Percentiles rank a stretch among this genome's conserved stretches.
Evolutionary conservation across 805 yeast species (phyloP).

Genomic region (Torulaspora indica): DNA sequence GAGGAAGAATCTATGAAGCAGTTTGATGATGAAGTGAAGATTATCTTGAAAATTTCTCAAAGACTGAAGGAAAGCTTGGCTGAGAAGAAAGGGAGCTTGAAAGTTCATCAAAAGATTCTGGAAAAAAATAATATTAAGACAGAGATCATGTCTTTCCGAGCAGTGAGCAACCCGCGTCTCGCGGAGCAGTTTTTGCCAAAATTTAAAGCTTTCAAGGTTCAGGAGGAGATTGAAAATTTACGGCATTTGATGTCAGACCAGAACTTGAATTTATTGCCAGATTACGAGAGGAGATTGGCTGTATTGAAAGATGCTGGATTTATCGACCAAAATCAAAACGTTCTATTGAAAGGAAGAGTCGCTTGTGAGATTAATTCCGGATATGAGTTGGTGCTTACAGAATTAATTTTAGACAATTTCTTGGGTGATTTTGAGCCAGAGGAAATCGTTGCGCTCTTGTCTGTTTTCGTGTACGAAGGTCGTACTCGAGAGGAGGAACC

Average conservation of each 20-base stretch:
- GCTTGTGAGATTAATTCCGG: conserved; percentile 92
- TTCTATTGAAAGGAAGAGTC: conserved; percentile 77
- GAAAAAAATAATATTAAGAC: conserved; percentile 29
- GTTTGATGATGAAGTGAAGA: conserved; percentile 24
- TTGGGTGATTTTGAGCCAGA: conserved; percentile 90
- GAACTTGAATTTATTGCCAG: conserved; percentile 84
- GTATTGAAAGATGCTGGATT: conserved; percentile 77
- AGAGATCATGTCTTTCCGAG: conserved; percentile 19
- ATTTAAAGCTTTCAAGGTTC: conserved; percentile 43
- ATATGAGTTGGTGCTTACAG: conserved; percentile 86
- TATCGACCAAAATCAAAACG: conserved; percentile 68
- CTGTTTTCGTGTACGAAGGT: conserved; percentile 93
- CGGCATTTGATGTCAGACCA: conserved; percentile 73
- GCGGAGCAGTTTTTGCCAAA: conserved; percentile 42
- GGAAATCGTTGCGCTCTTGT: conserved; percentile 90
- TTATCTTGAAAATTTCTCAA: conserved; percentile 22
- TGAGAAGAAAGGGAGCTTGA: conserved; percentile 31
- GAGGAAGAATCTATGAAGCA: conserved; percentile 26
- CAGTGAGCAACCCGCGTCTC: conserved; percentile 42
- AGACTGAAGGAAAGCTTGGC: conserved; percentile 27
- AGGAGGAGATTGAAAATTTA: conserved; percentile 49
- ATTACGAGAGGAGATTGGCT: conserved; percentile 80
- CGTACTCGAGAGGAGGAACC: conserved; percentile 56
- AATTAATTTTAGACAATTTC: conserved; percentile 84
- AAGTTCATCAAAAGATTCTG: conserved; percentile 29